These are phyloP conservation scores for Dentipellis sp. DNA, from an alignment of 768 basidiomycete genomes.

Conservation along the genomic window DNA sequence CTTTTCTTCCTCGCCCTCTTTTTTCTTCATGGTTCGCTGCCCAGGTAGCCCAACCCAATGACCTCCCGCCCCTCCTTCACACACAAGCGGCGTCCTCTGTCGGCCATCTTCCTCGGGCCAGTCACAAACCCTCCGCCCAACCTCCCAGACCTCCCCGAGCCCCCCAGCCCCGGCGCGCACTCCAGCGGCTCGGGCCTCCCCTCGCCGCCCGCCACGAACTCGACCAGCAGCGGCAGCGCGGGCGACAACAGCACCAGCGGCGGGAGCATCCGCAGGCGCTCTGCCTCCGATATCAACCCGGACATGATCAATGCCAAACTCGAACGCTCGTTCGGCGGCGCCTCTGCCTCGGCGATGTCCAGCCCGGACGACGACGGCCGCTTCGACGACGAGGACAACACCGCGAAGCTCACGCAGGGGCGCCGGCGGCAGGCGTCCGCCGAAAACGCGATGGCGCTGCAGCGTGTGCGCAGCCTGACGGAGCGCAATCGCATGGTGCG, in stretches of 20 bases:
- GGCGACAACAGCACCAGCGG: conserved; percentile 21
- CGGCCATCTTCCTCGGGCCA: conserved; percentile 49
- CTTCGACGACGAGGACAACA: conserved; percentile 53
- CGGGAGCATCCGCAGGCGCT: conserved; percentile 30
- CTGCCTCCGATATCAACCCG: conserved; percentile 20
- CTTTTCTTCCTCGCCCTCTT: background rate
- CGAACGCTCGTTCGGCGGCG: conserved; percentile 22
- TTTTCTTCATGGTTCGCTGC: background rate
- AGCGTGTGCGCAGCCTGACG: conserved; percentile 60
- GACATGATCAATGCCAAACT: conserved; percentile 33
- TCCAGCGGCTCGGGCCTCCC: conserved; percentile 60
- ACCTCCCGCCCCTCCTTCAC: conserved; percentile 37
- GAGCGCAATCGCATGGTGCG: conserved; percentile 69
- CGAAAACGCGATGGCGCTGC: conserved; percentile 50
- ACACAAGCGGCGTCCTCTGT: conserved; percentile 45
- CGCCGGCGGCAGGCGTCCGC: conserved; percentile 25
- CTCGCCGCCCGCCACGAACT: conserved; percentile 80
- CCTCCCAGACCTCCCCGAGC: conserved; percentile 44
- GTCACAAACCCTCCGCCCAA: conserved; percentile 23
- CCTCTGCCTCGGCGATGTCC: conserved; percentile 17
- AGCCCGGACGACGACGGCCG: conserved; percentile 38
- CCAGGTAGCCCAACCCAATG: conserved; percentile 26
- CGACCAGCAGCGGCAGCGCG: conserved; percentile 57
- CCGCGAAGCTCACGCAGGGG: conserved; percentile 34
- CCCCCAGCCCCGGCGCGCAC: conserved; percentile 52